A percentile compares a stretch with the other conserved stretches of the same genome.
These are phyloP conservation scores for Backusella circina DNA, from an alignment of 192 early-diverging fungal genomes.

Conservation along the genomic window DNA sequence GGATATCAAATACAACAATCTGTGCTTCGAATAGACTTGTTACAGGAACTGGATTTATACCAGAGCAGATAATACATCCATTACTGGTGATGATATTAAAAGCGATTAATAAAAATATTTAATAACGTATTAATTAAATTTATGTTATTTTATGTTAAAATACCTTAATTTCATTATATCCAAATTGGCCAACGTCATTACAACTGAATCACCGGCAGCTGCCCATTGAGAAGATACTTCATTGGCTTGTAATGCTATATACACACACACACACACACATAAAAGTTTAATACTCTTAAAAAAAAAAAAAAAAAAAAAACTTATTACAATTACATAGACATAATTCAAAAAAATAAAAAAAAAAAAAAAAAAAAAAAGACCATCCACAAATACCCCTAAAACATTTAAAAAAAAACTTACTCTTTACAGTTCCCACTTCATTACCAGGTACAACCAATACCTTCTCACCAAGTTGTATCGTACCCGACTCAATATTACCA, in stretches of 20 bases:
- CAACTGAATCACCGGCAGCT: constrained; percentile 88
- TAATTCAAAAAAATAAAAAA: no score
- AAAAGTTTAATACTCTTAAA: not conserved
- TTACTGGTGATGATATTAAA: constrained; percentile 37
- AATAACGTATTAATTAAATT: not conserved
- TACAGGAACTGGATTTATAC: constrained; percentile 66
- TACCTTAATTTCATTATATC: constrained; percentile 74
- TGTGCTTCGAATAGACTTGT: constrained; percentile 76
- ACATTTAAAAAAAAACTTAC: constrained; percentile 51
- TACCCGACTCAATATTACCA: constrained; percentile 85
- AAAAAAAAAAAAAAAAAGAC: no score
- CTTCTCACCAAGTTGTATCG: constrained; percentile 83
- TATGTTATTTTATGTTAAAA: not conserved
- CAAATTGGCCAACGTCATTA: constrained; percentile 67
- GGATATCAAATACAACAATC: constrained; percentile 93
- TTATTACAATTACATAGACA: no score
- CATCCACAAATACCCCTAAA: no score
- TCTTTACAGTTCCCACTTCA: constrained; percentile 71
- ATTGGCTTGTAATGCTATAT: constrained; percentile 69
- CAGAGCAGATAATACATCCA: constrained; percentile 82
- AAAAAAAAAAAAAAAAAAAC: constrained; percentile 14
- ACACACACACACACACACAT: not conserved
- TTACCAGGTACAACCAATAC: constrained; percentile 81
- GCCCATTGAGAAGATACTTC: constrained; percentile 80
- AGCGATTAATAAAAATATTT: not conserved